A percentile compares a stretch with the other conserved stretches of the same genome.
These are phyloP conservation scores for Clonostachys sp. DNA, from an alignment of 2,329 filamentous ascomycete genomes.

Conservation along the genomic window DNA sequence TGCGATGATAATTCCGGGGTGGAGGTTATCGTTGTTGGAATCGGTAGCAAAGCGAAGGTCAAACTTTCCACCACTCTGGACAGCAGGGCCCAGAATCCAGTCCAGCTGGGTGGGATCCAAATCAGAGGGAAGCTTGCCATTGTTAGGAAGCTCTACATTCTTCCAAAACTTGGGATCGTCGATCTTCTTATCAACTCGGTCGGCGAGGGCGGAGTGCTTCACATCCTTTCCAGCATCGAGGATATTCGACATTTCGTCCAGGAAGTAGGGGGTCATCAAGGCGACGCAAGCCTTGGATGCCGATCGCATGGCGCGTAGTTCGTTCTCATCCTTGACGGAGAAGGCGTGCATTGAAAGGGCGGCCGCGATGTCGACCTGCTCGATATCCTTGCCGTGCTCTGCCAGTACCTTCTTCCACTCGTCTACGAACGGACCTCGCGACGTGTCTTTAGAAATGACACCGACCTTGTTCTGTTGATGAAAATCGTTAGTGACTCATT, in stretches of 20 bases:
- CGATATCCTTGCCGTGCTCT: constrained; percentile 76
- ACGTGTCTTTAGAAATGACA: constrained; percentile 76
- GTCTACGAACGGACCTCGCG: constrained; percentile 84
- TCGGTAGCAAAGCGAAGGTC: constrained; percentile 79
- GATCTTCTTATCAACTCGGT: constrained; percentile 85
- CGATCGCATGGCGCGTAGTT: constrained; percentile 89
- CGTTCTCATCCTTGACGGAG: constrained; percentile 90
- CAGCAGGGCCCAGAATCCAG: constrained; percentile 85
- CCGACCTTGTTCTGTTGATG: constrained; percentile 76
- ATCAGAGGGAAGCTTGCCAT: constrained; percentile 75
- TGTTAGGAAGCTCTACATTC: constrained; percentile 63
- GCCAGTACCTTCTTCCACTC: constrained; percentile 88
- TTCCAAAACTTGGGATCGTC: constrained; percentile 95
- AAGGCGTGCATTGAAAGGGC: constrained; percentile 82
- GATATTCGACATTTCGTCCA: constrained; percentile 96
- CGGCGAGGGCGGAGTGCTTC: constrained; percentile 79
- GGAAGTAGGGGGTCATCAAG: constrained; percentile 92
- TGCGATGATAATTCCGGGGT: constrained; percentile 90
- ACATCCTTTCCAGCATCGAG: constrained; percentile 97
- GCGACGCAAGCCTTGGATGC: constrained; percentile 92
- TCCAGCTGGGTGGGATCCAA: constrained; percentile 88
- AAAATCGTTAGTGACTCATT: not conserved
- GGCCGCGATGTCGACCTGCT: constrained; percentile 80
- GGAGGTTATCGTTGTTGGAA: constrained; percentile 75
- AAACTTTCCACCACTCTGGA: constrained; percentile 95